These are phyloP conservation scores for Elaeagnus macrophylla DNA, from an alignment of 306 rosid species.

Conservation along the genomic window DNA sequence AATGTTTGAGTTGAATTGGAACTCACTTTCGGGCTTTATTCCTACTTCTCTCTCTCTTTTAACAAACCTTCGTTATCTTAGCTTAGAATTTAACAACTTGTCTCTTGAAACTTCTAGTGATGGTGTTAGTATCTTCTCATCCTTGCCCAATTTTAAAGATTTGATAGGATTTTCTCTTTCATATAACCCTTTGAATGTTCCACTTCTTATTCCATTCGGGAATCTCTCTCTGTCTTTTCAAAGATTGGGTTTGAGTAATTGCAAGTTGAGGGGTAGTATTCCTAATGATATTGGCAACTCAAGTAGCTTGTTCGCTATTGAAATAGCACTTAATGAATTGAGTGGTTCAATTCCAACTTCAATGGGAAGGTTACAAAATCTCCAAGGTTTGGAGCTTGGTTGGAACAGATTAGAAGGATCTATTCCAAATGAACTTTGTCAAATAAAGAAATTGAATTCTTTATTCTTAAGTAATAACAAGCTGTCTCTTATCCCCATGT, in stretches of 20 bases:
- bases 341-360: conserved; percentile 24
- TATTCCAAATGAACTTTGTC: conserved; percentile 23
- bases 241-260: not conserved
- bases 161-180: no score
- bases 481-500: no score
- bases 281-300: conserved; percentile 28
- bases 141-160: no score
- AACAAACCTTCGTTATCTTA: not conserved
- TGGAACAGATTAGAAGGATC: conserved; percentile 17
- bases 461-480: conserved; percentile 14
- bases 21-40: conserved; percentile 10
- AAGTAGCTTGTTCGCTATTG: conserved; percentile 1
- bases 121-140: not conserved
- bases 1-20: not conserved
- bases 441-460: conserved; percentile 3
- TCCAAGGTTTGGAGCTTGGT: conserved; percentile 18
- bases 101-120: conserved; percentile 10
- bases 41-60: not conserved
- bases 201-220: no score
- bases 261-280: conserved; percentile 18
- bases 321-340: conserved; percentile 8
- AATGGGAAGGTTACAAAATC: conserved; percentile 15
- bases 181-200: no score
- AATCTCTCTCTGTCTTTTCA: no score
- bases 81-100: not conserved